Base-by-base conservation (phyloP, 1,284 basidiomycete species). In the Hemileia vastatrix region DNA sequence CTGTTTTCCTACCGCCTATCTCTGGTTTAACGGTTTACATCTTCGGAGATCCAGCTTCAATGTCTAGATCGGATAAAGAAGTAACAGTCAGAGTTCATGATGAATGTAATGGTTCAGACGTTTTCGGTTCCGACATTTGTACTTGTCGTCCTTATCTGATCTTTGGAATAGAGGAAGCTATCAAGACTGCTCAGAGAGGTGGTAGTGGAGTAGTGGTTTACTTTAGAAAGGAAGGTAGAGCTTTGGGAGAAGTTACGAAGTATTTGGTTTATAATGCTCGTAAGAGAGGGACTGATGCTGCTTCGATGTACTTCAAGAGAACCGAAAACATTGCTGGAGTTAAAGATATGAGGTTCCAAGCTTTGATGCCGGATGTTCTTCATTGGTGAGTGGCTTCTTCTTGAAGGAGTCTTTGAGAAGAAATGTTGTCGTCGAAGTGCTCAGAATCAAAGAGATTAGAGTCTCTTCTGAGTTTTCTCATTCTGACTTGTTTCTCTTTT, bases 341-440 rank as follows among this genome's bases (percentile, higher is more conserved):
- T 57, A 94, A 94, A 78, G 92, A 94, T 74, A 90, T 92, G 85
- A 83, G 91, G 21, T 92, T 93, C 83, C 90, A 94, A 76, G 89
- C 87, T 1, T 80, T 96, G 64, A 95, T 96, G 92, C 93, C 93
- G 2, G 93, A 97, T 74, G 86, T 95, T 2, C 79, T 97, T 54
- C 89, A 91, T 76, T 94, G 90, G 88, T n/a, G n/a, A n/a, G n/a
- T n/a, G n/a, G n/a, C n/a, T n/a, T n/a, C n/a, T n/a, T n/a, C n/a
- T n/a, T n/a, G n/a, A n/a, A n/a, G n/a, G n/a, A n/a, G n/a, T n/a
- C n/a, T n/a, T n/a, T n/a, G n/a, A n/a, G n/a, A n/a, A n/a, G n/a
- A n/a, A n/a, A n/a, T n/a, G n/a, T n/a, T n/a, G n/a, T n/a, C n/a
- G n/a, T n/a, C n/a, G n/a, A n/a, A n/a, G n/a, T n/a, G n/a, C 77